A percentile compares a stretch with the other conserved stretches of the same genome.
phyloP scores from a whole-genome alignment of 1,284 basidiomycete genomes.

The Acaromyces ingoldii region DNA sequence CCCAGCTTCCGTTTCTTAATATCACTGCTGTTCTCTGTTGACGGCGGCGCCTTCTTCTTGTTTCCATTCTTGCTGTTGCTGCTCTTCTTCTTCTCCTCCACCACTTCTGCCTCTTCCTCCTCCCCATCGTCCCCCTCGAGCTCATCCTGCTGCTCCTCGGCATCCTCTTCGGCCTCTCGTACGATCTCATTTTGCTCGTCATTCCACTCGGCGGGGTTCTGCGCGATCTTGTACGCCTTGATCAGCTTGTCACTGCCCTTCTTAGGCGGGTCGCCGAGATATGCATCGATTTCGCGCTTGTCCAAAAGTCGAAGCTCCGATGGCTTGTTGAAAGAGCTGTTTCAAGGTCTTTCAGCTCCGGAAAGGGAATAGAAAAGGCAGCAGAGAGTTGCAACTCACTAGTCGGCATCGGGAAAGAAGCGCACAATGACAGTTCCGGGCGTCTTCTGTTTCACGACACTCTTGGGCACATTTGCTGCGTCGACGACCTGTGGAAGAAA shows the following conservation, averaged over 20 bases:
- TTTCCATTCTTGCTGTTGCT: neutral
- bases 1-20: conserved; percentile 1
- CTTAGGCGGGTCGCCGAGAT: conserved; percentile 21
- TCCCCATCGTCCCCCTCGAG: conserved; percentile 1
- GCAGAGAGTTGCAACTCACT: conserved; percentile 1
- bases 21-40: neutral
- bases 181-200: conserved; percentile 14
- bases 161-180: conserved; percentile 4
- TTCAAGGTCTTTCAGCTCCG: neutral
- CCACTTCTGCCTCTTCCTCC: conserved; percentile 7
- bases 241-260: conserved; percentile 15
- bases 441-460: neutral
- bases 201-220: conserved; percentile 16
- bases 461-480: conserved; percentile 5
- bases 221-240: conserved; percentile 18
- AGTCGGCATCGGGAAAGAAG: conserved; percentile 11
- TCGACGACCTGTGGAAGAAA: neutral
- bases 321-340: neutral
- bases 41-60: conserved; percentile 1
- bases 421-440: conserved; percentile 4
- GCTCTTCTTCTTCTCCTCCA: neutral
- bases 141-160: conserved; percentile 1
- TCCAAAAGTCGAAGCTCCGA: neutral
- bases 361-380: neutral
- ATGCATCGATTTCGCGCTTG: conserved; percentile 12